Base-by-base conservation (phyloP, 2,329 filamentous ascomycete genomes). In the Iodosphaeria phyllophila region DNA sequence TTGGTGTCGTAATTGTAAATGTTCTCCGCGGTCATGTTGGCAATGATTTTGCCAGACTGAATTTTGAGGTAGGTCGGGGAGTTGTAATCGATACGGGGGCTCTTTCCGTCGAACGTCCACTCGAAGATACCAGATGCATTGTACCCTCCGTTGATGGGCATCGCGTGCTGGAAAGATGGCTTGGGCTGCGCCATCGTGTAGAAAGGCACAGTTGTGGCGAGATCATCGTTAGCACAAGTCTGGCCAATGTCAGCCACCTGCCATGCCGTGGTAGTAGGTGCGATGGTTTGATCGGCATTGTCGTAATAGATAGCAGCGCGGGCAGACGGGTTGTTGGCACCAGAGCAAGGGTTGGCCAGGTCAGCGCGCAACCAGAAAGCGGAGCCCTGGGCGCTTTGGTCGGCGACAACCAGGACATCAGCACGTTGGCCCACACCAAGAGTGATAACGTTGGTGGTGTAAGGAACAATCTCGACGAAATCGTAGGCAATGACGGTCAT, bases 401-500 rank as follows among this genome's bases (percentile, higher is more conserved):
- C 38, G 6, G 54, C 56, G 7, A 42, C 42, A 6, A 62, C 46
- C 15, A 64, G 40, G 8, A 62, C 34, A 31, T 61, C 57, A 35
- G 56, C 56, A 4, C 58, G 45, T 31, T 54, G 50, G 2, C 38
- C 39, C 11, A 40, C 38, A 11, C 29, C 36, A 14, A 42, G 33
- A 13, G 48, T 45, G 5, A 68, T 25, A 14, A 44, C 46, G 0
- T 52, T 48, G 1, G 64, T 57, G 1, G 44, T 42, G 30, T 61
- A 73, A 0, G 68, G 67, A 15, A 51, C 35, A 12, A 74, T 52
- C 3, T 66, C 63, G 0, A 73, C 60, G 5, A 72, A 45, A 30
- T 72, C 69, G 12, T 45, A 47, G 1, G 56, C 52, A 20, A 74
- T 66, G 18, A 74, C 64, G 0, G 51, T 60, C 34, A 74, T 40